Evolutionary conservation across 768 basidiomycete species (phyloP).

Genomic region (Mycena sanguinolenta): DNA sequence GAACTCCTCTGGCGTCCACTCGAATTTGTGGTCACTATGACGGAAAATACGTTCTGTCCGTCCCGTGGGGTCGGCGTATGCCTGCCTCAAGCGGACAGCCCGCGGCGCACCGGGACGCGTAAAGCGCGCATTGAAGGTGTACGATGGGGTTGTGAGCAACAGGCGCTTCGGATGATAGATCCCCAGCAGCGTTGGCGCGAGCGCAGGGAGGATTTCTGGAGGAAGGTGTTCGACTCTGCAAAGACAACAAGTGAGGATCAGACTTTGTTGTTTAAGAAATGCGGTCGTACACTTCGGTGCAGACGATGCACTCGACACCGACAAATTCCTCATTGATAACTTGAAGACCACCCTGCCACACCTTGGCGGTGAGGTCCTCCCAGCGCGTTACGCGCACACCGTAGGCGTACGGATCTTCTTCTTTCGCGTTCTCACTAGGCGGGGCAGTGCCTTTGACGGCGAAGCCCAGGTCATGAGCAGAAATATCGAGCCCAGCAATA

Average conservation of each 20-base stretch:
- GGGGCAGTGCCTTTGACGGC: conserved; percentile 66
- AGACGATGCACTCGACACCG: conserved; percentile 77
- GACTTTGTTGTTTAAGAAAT: neutral
- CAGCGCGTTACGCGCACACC: conserved; percentile 63
- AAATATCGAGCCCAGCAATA: conserved; percentile 80
- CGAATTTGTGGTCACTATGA: conserved; percentile 89
- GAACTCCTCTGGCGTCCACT: conserved; percentile 89
- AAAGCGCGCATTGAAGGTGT: conserved; percentile 85
- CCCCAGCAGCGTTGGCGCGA: conserved; percentile 81
- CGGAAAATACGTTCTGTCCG: conserved; percentile 83
- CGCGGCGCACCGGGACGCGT: conserved; percentile 63
- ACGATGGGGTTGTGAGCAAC: conserved; percentile 89
- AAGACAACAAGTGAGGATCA: neutral
- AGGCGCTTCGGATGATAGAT: conserved; percentile 81
- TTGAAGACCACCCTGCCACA: conserved; percentile 86
- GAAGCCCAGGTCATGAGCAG: conserved; percentile 62
- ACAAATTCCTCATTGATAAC: conserved; percentile 75
- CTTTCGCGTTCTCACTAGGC: conserved; percentile 44
- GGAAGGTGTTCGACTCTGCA: conserved; percentile 85
- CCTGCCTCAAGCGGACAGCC: conserved; percentile 56
- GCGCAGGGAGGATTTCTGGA: conserved; percentile 66
- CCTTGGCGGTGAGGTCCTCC: conserved; percentile 73
- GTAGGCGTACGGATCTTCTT: conserved; percentile 40
- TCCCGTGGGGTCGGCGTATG: conserved; percentile 80
- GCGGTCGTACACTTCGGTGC: conserved; percentile 81